Percentiles rank a stretch among this genome's conserved stretches.
Evolutionary conservation across 257 asterid genomes (phyloP).

Genomic region (Solanum phureja): DNA sequence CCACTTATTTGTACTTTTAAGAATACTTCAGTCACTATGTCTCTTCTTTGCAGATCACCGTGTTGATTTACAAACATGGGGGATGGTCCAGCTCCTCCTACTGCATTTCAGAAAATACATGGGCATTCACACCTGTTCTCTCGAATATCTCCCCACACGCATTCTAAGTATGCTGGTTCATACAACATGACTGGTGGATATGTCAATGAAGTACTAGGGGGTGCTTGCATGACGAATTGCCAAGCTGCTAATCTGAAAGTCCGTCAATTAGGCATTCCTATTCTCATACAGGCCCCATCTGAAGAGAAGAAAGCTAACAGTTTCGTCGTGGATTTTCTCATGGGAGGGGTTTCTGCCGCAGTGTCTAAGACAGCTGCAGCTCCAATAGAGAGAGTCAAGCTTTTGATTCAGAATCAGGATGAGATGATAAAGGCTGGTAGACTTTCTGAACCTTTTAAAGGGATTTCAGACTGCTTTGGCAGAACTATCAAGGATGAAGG

Average conservation of each 20-base stretch:
- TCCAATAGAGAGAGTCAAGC: slow-evolving; percentile 80
- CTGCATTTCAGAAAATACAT: slow-evolving; percentile 29
- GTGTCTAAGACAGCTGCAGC: slow-evolving; percentile 73
- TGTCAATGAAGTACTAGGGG: slow-evolving; percentile 32
- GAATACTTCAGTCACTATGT: not conserved
- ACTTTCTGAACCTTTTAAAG: slow-evolving; percentile 60
- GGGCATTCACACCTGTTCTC: slow-evolving; percentile 31
- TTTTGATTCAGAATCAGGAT: slow-evolving; percentile 68
- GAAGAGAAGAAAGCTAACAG: slow-evolving; percentile 29
- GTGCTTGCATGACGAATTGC: slow-evolving; percentile 14
- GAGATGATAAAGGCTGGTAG: slow-evolving; percentile 74
- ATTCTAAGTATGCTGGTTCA: slow-evolving; percentile 23
- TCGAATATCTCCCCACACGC: slow-evolving; percentile 22
- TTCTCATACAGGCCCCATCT: slow-evolving; percentile 37
- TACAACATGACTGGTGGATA: slow-evolving; percentile 21
- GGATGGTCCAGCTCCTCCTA: slow-evolving; percentile 18
- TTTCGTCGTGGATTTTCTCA: slow-evolving; percentile 61
- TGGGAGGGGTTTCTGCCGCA: slow-evolving; percentile 87
- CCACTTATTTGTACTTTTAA: not conserved
- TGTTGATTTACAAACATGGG: slow-evolving; percentile 29
- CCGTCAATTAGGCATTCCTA: slow-evolving; percentile 24
- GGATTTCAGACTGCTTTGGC: slow-evolving; percentile 58
- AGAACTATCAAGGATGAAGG: slow-evolving; percentile 72
- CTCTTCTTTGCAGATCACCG: slow-evolving; percentile 16
- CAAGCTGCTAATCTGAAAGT: slow-evolving; percentile 13